Conservation (phyloP, 140 eudicot species). For the Oenanthe javanica region DNA sequence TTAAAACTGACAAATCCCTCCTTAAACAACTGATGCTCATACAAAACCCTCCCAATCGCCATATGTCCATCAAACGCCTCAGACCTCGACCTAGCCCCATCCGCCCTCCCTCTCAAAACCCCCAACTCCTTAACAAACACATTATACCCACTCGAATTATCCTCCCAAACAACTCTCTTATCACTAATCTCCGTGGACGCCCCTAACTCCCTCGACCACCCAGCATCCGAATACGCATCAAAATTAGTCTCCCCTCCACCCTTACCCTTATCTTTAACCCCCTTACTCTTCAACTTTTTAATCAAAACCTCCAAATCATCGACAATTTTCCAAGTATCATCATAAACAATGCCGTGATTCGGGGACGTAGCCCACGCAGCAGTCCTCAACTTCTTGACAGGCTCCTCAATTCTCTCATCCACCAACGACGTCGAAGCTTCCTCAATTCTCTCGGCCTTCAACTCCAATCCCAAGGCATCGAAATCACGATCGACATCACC, state of each 20-base stretch:
- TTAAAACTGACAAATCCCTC: conserved; percentile 74
- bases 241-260: conserved; percentile 47
- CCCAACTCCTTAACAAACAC: conserved; percentile 86
- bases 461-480: conserved; percentile 79
- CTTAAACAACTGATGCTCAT: conserved; percentile 61
- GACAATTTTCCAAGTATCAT: conserved; percentile 87
- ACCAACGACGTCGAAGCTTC: conserved; percentile 57
- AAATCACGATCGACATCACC: conserved; percentile 98
- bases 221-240: conserved; percentile 74
- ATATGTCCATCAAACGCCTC: conserved; percentile 98
- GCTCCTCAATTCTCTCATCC: conserved; percentile 49
- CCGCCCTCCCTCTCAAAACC: conserved; percentile 71
- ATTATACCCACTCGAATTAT: conserved; percentile 45
- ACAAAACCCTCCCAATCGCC: conserved; percentile 90
- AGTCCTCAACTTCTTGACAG: conserved; percentile 56
- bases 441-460: conserved; percentile 39
- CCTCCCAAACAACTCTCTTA: conserved; percentile 72
- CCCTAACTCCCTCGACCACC: conserved; percentile 94
- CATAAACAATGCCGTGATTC: conserved; percentile 82
- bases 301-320: conserved; percentile 77
- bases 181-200: conserved; percentile 51
- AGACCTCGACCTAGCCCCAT: conserved; percentile 66
- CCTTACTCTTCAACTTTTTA: conserved; percentile 57
- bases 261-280: conserved; percentile 48
- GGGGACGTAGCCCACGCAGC: conserved; percentile 96